Evolutionary conservation across 75 land plant species (phyloP), one percentile per base, ranked within the genome.

Genomic region (Adiantum capillusveneris): DNA sequence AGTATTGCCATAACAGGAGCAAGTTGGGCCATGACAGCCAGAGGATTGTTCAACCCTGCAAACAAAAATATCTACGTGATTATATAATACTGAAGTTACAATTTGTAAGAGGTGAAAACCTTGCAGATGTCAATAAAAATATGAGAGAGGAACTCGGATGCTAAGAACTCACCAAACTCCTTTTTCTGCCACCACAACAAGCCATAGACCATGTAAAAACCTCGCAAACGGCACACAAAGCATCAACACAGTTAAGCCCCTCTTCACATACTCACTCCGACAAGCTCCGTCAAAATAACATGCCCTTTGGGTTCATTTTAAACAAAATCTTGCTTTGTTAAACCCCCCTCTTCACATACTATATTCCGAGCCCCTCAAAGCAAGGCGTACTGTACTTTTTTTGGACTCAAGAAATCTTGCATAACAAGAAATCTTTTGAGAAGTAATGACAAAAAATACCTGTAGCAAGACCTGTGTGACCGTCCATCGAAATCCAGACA

Each of bases 401-500:
- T n/a, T n/a, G 12, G 14, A 43, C 25, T 24, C 29, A 26, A 55
- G 29, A 11, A 11, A 26, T 55, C 2, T 11, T 16, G 1, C 57
- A 54, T 54, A 31, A 54, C 52, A 24, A 21, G 6, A 3, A 12
- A 43, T 43, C 44, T n/a, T n/a, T n/a, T n/a, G n/a, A n/a, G n/a
- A n/a, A n/a, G n/a, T n/a, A n/a, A n/a, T n/a, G 9, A 34, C 37
- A 34, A 34, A 34, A 5, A 9, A 34, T 34, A 95, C 99, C 96
- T 95, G 99, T 59, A 95, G 64, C 64, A 95, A 85, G 68, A 95
- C 81, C 67, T 95, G 99, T 26, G 97, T 95, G 74, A 95, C 86
- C 24, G 75, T 79, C 99, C 99, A 95, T 20, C 99, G 80, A 62
- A 95, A 90, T 0, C 99, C 99, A 50, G 97, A 82, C 91, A 90